Base-by-base conservation (phyloP, 192 early-diverging fungal species). In the Allomyces macrogynus region DNA sequence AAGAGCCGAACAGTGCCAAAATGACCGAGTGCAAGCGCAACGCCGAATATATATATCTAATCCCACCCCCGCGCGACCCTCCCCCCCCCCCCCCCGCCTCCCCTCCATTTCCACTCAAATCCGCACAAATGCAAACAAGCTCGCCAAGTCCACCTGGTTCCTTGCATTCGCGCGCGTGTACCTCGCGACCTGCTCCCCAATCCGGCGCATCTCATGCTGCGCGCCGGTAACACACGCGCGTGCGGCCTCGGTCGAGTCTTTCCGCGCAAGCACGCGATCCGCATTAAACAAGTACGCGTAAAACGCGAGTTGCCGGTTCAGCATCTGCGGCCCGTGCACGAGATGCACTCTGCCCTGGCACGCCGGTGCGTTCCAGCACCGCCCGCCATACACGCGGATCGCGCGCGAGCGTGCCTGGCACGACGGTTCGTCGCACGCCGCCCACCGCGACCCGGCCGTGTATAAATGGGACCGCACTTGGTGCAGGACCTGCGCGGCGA, bases 361-460 rank as follows among this genome's bases (percentile, higher is more conserved):
- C 22, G 79, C 77, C 0, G 77, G 71, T 10, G 49, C 49, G 49
- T 75, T 67, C 8, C 86, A 67, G 69, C 92, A 96, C 40, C 82
- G 74, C 3, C 79, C 70, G 0, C 85, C 90, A 24, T 81, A 75
- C 5, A 93, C 89, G 16, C 81, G 77, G 54, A 89, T 70, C 62
- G 78, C 70, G 24, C 86, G 80, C 5, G 92, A 88, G 7, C 72
- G 64, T 27, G 82, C 78, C 4, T 64, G 68, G 68, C 93, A 95
- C 5, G 76, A 72, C 7, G 80, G 71, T 61, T 94, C 89, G 65
- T 93, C 89, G 75, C 95, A 99, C 32, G 82, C 65, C 43, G 85
- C 68, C 71, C 75, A 81, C 22, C 85, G 80, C n/a, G 84, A 68
- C 71, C 90, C 86, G 74, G 89, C 97, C 60, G 73, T 72, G 42